A percentile compares a stretch with the other conserved stretches of the same genome.
These are phyloP conservation scores for Ascochyta clinopodiicola DNA, from an alignment of 2,329 filamentous ascomycete genomes.

Conservation along the genomic window DNA sequence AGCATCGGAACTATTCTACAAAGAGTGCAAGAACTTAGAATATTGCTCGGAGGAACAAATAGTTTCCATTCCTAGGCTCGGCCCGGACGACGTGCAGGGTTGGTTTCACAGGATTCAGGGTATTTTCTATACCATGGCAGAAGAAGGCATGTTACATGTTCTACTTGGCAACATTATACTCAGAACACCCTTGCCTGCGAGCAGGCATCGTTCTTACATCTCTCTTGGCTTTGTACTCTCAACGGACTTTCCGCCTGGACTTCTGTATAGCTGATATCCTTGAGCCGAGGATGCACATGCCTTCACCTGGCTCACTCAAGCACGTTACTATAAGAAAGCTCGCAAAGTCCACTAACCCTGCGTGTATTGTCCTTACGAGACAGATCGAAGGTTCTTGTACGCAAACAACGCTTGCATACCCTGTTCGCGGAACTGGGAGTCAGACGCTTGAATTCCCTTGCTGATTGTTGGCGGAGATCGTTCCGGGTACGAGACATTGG, in stretches of 20 bases:
- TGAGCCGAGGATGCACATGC: neutral
- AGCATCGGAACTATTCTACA: neutral
- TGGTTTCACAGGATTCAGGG: constrained; percentile 6
- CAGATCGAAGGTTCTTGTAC: neutral
- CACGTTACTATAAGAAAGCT: neutral
- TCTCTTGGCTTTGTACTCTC: neutral
- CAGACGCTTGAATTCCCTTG: constrained; percentile 10
- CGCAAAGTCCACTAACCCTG: constrained; percentile 1
- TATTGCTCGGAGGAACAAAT: neutral
- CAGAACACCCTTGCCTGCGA: constrained; percentile 5
- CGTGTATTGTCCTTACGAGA: neutral
- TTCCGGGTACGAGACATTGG: constrained; percentile 5
- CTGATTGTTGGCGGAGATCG: constrained; percentile 10
- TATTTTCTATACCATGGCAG: neutral
- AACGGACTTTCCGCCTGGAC: neutral
- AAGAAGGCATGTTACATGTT: constrained; percentile 5
- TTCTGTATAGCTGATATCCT: neutral
- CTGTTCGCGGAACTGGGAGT: constrained; percentile 1
- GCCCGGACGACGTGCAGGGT: constrained; percentile 6
- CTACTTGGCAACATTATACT: neutral
- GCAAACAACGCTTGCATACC: constrained; percentile 6
- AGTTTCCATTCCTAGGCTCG: constrained; percentile 11
- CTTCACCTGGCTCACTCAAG: neutral
- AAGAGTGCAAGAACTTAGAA: neutral
- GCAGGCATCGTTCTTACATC: neutral